phyloP scores from a whole-genome alignment of 164 flowering plant genomes.

The Santalum album region DNA sequence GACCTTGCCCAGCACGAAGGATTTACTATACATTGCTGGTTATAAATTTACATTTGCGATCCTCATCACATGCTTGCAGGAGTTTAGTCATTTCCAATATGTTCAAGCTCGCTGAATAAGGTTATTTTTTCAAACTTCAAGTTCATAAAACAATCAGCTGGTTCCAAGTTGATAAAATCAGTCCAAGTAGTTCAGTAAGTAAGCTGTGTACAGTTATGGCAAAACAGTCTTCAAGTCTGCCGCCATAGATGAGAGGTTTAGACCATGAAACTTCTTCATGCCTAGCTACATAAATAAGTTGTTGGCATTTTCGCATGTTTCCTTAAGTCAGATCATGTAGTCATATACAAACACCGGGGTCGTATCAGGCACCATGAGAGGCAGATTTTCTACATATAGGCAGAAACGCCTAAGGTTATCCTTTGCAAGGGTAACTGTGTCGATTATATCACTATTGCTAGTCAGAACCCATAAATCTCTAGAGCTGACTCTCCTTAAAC shows the following conservation, averaged over 20 bases:
- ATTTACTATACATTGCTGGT: too few species aligned
- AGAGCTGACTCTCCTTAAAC: slow-evolving; percentile 50
- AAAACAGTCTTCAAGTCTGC: slow-evolving; percentile 2
- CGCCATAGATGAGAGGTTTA: not conserved
- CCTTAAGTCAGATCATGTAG: slow-evolving; percentile 51
- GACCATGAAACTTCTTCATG: not conserved
- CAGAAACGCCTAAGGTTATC: slow-evolving; percentile 59
- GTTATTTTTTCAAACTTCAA: not conserved
- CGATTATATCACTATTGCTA: slow-evolving; percentile 46
- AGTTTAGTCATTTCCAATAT: not conserved
- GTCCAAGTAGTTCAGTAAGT: not conserved
- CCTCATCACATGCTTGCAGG: not conserved
- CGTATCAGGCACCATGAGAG: slow-evolving; percentile 35
- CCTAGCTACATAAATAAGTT: slow-evolving; percentile 23
- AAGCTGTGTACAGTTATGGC: slow-evolving; percentile 6
- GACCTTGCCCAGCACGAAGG: too few species aligned
- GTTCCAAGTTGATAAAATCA: slow-evolving; percentile 4
- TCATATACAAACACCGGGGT: slow-evolving; percentile 34
- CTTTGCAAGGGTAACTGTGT: slow-evolving; percentile 40
- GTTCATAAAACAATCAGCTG: too few species aligned
- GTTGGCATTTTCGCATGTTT: slow-evolving; percentile 9
- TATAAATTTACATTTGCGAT: too few species aligned
- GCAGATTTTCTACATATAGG: slow-evolving; percentile 52
- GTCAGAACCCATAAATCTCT: slow-evolving; percentile 75
- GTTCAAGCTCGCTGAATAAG: not conserved